Evolutionary conservation across 2,329 filamentous ascomycete genomes (phyloP), one percentile per base, ranked within the genome.

Genomic region (Penicillium sp.): DNA sequence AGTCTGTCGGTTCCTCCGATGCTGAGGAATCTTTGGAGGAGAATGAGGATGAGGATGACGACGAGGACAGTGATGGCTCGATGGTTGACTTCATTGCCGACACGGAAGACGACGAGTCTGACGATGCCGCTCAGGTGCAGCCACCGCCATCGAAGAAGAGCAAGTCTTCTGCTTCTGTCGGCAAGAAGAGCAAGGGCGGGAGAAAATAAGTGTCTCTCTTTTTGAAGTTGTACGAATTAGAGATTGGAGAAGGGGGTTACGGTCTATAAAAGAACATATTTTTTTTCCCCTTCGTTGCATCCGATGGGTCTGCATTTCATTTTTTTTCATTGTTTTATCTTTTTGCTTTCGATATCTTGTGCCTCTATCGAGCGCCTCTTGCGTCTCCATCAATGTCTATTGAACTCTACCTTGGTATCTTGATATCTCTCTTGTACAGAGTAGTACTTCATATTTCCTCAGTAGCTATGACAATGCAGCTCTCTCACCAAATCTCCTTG

Each of bases 31-130:
- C 78, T 8, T 80, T 84, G 2, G 82, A 85, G 22, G 83, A 84
- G 57, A 81, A 86, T 17, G 83, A 86, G 56, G 82, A 84, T 43
- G 80, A 86, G 35, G 85, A 87, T 7, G 85, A 83, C 10, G 82
- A 84, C 46, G 80, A 86, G 52, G 84, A 86, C 7, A 86, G 87
- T 57, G 82, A 82, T 11, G 75, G 73, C 48, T 75, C 70, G 28
- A 76, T 69, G 63, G 73, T 73, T 45, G 78, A 80, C 48, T 75
- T 78, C 61, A 73, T 80, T 47, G 74, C 77, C 6, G 77, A 80
- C 53, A 76, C 74, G 3, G 79, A 82, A 37, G 74, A 76, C 9
- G 75, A 79, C 22, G 61, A 65, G 25, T 72, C 67, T 25, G 69
- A 71, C 50, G 69, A 68, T 45, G 66, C 52, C n/a, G 51, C 62